Evolutionary conservation across 257 asterid genomes (phyloP).

Genomic region (Lavandula angustifolia): DNA sequence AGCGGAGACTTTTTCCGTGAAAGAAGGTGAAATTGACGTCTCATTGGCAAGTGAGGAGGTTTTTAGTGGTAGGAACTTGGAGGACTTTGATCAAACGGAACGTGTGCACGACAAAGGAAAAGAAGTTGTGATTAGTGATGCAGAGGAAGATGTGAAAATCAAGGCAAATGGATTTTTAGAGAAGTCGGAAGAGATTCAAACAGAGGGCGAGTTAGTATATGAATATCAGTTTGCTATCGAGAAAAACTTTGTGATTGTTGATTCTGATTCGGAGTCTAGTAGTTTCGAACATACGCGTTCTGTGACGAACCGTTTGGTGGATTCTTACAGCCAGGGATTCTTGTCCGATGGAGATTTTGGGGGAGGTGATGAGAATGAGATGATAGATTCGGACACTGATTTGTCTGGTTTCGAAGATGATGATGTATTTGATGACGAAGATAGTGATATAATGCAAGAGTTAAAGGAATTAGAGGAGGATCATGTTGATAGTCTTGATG

Average conservation of each 20-base stretch:
- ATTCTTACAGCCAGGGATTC: slow-evolving; percentile 52
- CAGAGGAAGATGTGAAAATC: slow-evolving; percentile 21
- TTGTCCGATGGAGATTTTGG: slow-evolving; percentile 62
- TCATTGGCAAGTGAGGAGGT: slow-evolving; percentile 20
- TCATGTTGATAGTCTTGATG: neutral
- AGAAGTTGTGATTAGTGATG: slow-evolving; percentile 17
- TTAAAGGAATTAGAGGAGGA: slow-evolving; percentile 36
- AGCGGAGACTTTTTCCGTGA: slow-evolving; percentile 32
- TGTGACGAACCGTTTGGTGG: slow-evolving; percentile 33
- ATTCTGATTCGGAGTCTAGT: slow-evolving; percentile 45
- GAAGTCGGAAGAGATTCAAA: slow-evolving; percentile 8
- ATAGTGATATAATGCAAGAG: slow-evolving; percentile 49
- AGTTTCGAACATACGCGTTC: slow-evolving; percentile 38
- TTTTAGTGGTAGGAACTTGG: slow-evolving; percentile 8
- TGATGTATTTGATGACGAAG: slow-evolving; percentile 45
- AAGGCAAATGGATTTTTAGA: slow-evolving; percentile 1
- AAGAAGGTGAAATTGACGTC: slow-evolving; percentile 18
- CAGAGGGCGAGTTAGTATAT: slow-evolving; percentile 22
- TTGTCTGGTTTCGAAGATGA: slow-evolving; percentile 39
- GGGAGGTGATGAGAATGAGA: slow-evolving; percentile 27
- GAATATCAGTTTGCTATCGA: slow-evolving; percentile 30
- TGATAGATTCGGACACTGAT: slow-evolving; percentile 30
- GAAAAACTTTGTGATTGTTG: slow-evolving; percentile 26
- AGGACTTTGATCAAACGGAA: slow-evolving; percentile 9
- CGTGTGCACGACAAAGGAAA: slow-evolving; percentile 29